Evolutionary conservation across 768 basidiomycete genomes (phyloP).

Genomic region (Lentinula edodes): DNA sequence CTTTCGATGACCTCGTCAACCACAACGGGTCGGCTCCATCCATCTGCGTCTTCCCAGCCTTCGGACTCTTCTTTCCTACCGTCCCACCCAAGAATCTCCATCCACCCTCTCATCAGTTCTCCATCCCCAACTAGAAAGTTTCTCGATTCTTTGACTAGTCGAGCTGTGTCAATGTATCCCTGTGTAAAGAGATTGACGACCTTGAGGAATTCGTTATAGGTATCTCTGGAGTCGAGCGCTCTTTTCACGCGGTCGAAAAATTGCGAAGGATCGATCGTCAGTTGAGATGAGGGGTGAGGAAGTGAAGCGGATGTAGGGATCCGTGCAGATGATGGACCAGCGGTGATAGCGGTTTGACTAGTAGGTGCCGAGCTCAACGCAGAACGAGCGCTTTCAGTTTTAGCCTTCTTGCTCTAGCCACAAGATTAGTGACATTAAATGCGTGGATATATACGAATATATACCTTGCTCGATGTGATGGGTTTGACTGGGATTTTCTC

Average conservation of each 20-base stretch:
- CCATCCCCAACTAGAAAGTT: conserved; percentile 68
- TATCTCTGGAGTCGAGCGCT: conserved; percentile 64
- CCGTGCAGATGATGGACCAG: background rate
- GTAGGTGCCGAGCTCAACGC: background rate
- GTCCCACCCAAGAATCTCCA: conserved; percentile 85
- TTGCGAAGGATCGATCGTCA: conserved; percentile 23
- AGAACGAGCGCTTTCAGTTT: conserved; percentile 12
- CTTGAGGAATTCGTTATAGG: conserved; percentile 93
- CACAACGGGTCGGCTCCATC: conserved; percentile 47
- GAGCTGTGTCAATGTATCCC: conserved; percentile 83
- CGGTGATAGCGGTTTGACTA: background rate
- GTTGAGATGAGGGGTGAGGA: conserved; percentile 1
- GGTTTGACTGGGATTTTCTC: conserved; percentile 21
- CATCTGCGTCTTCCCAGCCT: conserved; percentile 16
- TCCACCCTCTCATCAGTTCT: conserved; percentile 78
- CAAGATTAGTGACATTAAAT: background rate
- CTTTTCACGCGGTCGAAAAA: conserved; percentile 89
- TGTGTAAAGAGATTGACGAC: conserved; percentile 93
- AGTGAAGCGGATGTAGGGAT: conserved; percentile 15
- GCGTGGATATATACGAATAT: background rate
- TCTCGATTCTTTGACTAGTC: conserved; percentile 74
- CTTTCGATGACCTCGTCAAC: conserved; percentile 28
- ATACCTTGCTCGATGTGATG: conserved; percentile 35
- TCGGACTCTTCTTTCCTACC: conserved; percentile 49
- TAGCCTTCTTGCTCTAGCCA: conserved; percentile 27